Evolutionary conservation across 768 basidiomycete species (phyloP).

Genomic region (Lentinus tigrinus): DNA sequence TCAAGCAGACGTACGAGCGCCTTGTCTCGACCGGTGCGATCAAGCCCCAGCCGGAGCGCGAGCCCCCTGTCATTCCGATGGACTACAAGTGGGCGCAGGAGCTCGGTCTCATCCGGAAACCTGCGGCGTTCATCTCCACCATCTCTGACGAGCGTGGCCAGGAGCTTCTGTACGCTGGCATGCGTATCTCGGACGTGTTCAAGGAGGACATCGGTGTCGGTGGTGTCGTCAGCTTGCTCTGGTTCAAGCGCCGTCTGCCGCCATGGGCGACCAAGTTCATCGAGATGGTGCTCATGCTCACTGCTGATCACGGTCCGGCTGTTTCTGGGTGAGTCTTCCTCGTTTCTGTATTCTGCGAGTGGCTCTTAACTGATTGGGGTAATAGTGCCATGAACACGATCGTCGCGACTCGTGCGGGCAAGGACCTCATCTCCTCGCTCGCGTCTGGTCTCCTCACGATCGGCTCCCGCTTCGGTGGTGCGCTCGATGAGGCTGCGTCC

Average conservation of each 20-base stretch:
- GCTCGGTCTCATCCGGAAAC: conserved; percentile 97
- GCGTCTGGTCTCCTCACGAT: conserved; percentile 96
- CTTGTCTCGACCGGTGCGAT: conserved; percentile 74
- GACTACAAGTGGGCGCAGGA: conserved; percentile 99
- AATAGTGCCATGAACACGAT: conserved; percentile 96
- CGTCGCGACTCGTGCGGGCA: conserved; percentile 98
- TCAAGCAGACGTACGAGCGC: conserved; percentile 81
- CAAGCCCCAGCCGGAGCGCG: conserved; percentile 70
- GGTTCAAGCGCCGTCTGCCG: conserved; percentile 96
- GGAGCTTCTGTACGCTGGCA: conserved; percentile 96
- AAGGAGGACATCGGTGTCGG: conserved; percentile 96
- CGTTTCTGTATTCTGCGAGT: not conserved
- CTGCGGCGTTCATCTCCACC: conserved; percentile 97
- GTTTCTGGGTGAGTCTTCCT: conserved; percentile 63
- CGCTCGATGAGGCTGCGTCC: conserved; percentile 92
- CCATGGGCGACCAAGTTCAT: conserved; percentile 97
- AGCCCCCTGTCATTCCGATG: conserved; percentile 98
- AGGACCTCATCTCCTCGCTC: conserved; percentile 95
- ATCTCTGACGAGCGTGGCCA: conserved; percentile 99
- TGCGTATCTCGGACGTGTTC: conserved; percentile 99
- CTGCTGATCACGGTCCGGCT: conserved; percentile 96
- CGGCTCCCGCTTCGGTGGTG: conserved; percentile 97
- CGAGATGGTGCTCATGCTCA: conserved; percentile 99
- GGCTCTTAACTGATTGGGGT: not conserved
- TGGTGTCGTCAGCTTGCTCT: conserved; percentile 92